Conservation (phyloP, 306 rosid genomes). For the Medicago arabica region DNA sequence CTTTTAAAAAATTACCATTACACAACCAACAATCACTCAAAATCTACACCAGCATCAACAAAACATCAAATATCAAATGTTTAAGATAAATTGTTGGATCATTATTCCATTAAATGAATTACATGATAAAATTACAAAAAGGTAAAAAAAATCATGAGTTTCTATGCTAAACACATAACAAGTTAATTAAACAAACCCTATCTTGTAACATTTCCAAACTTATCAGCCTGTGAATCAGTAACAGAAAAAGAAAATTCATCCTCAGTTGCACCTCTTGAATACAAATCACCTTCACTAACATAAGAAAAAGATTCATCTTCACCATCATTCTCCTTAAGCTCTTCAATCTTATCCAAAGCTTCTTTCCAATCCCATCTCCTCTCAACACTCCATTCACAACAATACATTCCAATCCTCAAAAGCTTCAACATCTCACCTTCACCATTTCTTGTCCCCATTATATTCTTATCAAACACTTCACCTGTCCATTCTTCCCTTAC, state of each 20-base stretch:
- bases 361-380: constrained; percentile 64
- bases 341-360: constrained; percentile 63
- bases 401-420: constrained; percentile 65
- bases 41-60: no score
- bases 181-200: neutral
- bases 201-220: neutral
- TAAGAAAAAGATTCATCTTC: constrained; percentile 52
- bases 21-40: no score
- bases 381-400: constrained; percentile 58
- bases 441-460: constrained; percentile 47
- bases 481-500: constrained; percentile 82
- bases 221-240: neutral
- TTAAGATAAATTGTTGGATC: neutral
- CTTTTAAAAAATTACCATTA: no score
- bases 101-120: neutral
- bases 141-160: no score
- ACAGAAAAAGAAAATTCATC: constrained; percentile 60
- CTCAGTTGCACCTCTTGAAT: constrained; percentile 55
- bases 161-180: neutral
- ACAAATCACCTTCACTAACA: constrained; percentile 60
- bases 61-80: neutral
- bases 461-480: constrained; percentile 70
- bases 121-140: neutral
- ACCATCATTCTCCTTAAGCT: constrained; percentile 59
- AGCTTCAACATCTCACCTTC: constrained; percentile 72